These are phyloP conservation scores for Coccomyxa subellipsoidea DNA, from an alignment of 163 green algal species.

Conservation along the genomic window DNA sequence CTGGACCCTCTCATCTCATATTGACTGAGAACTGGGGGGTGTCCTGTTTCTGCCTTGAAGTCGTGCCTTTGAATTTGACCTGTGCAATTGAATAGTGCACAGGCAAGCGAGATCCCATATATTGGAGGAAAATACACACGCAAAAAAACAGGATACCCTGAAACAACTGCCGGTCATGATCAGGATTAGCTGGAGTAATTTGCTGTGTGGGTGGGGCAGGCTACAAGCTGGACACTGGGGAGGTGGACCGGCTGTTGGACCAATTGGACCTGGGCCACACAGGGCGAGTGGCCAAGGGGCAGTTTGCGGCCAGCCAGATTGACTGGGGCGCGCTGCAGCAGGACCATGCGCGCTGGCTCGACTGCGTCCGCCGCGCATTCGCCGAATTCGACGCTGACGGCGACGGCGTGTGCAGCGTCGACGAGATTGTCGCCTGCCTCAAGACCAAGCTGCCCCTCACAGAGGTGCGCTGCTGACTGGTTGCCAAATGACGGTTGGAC, in stretches of 20 bases:
- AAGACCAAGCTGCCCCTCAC: conserved; percentile 30
- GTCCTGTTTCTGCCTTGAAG: no score
- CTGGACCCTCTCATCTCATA: no score
- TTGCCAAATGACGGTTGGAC: neutral
- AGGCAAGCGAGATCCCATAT: no score
- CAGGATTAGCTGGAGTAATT: no score
- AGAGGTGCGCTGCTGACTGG: conserved; percentile 23
- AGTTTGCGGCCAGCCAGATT: conserved; percentile 42
- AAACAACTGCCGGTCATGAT: no score
- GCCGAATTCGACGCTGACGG: conserved; percentile 36
- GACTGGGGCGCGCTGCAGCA: conserved; percentile 41
- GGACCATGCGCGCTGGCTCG: conserved; percentile 34
- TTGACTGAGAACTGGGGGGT: no score
- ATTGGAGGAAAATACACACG: no score
- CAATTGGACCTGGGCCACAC: conserved; percentile 39
- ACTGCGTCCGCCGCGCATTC: conserved; percentile 35
- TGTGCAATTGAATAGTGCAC: no score
- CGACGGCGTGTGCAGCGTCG: conserved; percentile 26
- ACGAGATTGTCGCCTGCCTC: conserved; percentile 40
- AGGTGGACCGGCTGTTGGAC: conserved; percentile 44
- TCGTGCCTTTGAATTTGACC: no score
- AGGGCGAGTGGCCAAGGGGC: conserved; percentile 23
- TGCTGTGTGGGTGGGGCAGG: conserved; percentile 24
- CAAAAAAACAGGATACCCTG: no score
- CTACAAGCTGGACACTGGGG: conserved; percentile 38